These are phyloP conservation scores for Geopyxis carbonaria DNA, from an alignment of 495 filamentous ascomycete species.

Conservation along the genomic window DNA sequence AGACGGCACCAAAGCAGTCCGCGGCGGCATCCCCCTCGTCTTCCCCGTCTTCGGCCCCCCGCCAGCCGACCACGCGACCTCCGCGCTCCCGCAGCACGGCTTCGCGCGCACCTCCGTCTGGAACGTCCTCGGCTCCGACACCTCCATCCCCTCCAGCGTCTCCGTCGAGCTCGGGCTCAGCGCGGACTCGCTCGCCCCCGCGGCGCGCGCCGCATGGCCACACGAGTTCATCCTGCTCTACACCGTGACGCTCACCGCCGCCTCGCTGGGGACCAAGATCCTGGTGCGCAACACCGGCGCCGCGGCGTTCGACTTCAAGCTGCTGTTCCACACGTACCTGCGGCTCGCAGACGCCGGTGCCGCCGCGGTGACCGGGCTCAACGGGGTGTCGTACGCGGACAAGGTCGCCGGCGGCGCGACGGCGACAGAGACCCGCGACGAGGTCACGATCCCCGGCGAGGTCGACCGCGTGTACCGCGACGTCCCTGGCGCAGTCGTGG, in stretches of 20 bases:
- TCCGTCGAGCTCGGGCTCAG: conserved; percentile 90
- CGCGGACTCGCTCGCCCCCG: conserved; percentile 45
- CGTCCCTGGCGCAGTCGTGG: conserved; percentile 30
- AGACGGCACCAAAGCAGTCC: conserved; percentile 42
- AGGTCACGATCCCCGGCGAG: conserved; percentile 49
- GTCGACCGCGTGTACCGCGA: conserved; percentile 61
- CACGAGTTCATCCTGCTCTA: conserved; percentile 82
- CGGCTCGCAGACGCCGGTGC: conserved; percentile 56
- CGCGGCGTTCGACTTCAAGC: conserved; percentile 73
- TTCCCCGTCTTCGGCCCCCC: conserved; percentile 91
- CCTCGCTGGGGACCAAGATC: conserved; percentile 61
- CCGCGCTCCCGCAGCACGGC: conserved; percentile 74
- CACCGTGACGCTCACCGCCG: conserved; percentile 63
- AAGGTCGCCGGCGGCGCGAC: conserved; percentile 49
- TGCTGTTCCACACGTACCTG: conserved; percentile 82
- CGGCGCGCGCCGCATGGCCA: conserved; percentile 51
- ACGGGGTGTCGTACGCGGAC: conserved; percentile 57
- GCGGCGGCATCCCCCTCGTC: conserved; percentile 78
- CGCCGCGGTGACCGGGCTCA: conserved; percentile 52
- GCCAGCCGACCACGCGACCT: conserved; percentile 49
- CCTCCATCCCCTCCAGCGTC: too few species aligned
- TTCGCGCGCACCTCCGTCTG: conserved; percentile 71
- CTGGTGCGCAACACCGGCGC: conserved; percentile 74
- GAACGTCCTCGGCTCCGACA: conserved; percentile 43
- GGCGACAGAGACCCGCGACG: conserved; percentile 37